Conservation (phyloP, 768 basidiomycete species). For the Lyophyllum semitale region DNA sequence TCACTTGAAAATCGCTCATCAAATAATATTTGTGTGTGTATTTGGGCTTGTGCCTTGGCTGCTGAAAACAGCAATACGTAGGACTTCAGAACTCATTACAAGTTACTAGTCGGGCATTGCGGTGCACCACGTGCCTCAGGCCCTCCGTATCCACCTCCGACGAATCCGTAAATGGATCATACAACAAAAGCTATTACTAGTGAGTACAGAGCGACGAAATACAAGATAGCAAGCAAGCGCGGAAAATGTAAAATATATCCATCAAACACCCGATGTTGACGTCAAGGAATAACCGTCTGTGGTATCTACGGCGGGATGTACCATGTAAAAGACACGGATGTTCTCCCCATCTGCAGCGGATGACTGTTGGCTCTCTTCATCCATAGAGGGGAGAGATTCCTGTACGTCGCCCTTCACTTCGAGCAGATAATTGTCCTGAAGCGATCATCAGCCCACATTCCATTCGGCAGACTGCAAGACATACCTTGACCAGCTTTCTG, state of each 20-base stretch:
- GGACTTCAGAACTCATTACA: too few relatives aligned
- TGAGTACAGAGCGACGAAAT: conserved; percentile 14
- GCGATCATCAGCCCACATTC: conserved; percentile 8
- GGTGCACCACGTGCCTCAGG: too few relatives aligned
- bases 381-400: conserved; percentile 70
- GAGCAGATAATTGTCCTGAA: conserved; percentile 81
- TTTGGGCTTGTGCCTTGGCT: too few relatives aligned
- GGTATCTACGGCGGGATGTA: conserved; percentile 85
- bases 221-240: conserved; percentile 18
- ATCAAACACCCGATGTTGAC: conserved; percentile 25
- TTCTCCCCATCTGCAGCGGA: conserved; percentile 55
- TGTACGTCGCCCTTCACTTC: conserved; percentile 84
- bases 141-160: too few relatives aligned
- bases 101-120: too few relatives aligned
- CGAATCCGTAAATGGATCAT: neutral
- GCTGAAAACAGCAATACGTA: too few relatives aligned
- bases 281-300: conserved; percentile 52
- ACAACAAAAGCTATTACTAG: neutral
- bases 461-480: conserved; percentile 13
- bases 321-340: conserved; percentile 82
- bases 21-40: too few relatives aligned
- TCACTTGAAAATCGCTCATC: too few relatives aligned
- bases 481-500: conserved; percentile 87
- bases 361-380: conserved; percentile 58
- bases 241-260: neutral